phyloP scores from a whole-genome alignment of 805 yeast genomes.

The Teunomyces gatunensis region DNA sequence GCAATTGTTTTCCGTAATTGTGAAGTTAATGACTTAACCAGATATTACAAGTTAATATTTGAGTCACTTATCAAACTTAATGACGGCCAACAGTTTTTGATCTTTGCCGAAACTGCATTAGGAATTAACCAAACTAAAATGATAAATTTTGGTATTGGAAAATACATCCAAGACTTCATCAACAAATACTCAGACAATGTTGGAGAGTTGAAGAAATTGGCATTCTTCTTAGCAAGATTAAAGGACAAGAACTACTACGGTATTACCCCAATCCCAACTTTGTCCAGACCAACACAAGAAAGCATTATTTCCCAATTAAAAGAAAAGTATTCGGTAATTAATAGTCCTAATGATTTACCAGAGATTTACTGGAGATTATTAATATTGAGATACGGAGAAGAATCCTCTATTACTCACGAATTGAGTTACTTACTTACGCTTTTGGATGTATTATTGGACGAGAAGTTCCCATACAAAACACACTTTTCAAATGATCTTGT shows the following conservation, averaged over 20 bases:
- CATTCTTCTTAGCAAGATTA: slow-evolving; percentile 20
- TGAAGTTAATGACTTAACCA: slow-evolving; percentile 46
- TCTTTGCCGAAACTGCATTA: slow-evolving; percentile 47
- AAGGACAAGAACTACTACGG: slow-evolving; percentile 7
- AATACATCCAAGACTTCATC: slow-evolving; percentile 49
- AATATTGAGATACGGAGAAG: slow-evolving; percentile 37
- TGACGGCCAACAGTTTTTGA: slow-evolving; percentile 37
- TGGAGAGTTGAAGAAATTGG: slow-evolving; percentile 26
- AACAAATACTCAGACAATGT: slow-evolving; percentile 23
- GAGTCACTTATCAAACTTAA: slow-evolving; percentile 33
- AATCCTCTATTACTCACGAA: slow-evolving; percentile 15
- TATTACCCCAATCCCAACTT: slow-evolving; percentile 15
- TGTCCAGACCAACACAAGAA: slow-evolving; percentile 31
- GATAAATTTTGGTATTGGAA: slow-evolving; percentile 39
- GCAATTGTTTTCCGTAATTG: slow-evolving; percentile 55
- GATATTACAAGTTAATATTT: slow-evolving; percentile 44
- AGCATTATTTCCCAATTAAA: slow-evolving; percentile 9
- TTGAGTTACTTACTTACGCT: slow-evolving; percentile 16
- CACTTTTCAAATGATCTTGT: slow-evolving; percentile 36
- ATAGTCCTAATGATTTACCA: slow-evolving; percentile 16
- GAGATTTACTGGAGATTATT: slow-evolving; percentile 54
- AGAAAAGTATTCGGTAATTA: slow-evolving; percentile 5
- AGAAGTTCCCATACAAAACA: slow-evolving; percentile 9
- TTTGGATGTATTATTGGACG: slow-evolving; percentile 9
- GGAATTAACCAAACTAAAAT: slow-evolving; percentile 45